Percentiles rank a stretch among this genome's conserved stretches.
phyloP scores from a whole-genome alignment of 2,329 filamentous ascomycete species.

The Sclerotinia glacialis region DNA sequence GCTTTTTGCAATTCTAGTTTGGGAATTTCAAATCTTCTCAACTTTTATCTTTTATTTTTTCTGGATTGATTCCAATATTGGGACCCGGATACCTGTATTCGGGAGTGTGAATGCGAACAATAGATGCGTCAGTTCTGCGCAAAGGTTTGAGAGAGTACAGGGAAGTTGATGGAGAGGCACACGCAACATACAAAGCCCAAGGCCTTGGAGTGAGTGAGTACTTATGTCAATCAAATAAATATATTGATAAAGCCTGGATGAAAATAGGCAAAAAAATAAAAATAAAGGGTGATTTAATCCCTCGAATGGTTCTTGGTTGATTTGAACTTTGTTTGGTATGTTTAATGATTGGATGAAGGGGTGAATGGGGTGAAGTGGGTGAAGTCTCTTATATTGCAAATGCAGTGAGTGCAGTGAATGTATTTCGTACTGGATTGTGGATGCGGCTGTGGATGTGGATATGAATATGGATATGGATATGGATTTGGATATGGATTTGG shows the following conservation, averaged over 20 bases:
- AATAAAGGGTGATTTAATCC: background rate
- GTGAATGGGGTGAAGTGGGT: background rate
- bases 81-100: constrained; percentile 9
- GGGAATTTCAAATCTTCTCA: background rate
- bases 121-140: constrained; percentile 2
- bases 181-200: background rate
- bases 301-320: background rate
- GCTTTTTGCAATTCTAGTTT: background rate
- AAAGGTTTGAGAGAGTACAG: background rate
- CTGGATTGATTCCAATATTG: background rate
- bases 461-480: background rate
- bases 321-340: constrained; percentile 9
- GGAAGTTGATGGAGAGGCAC: constrained; percentile 5
- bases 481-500: background rate
- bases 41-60: background rate
- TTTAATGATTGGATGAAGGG: constrained; percentile 2
- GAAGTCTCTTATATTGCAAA: constrained; percentile 7
- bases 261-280: background rate
- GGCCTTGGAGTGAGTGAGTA: background rate
- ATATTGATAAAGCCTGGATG: background rate
- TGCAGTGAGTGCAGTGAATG: background rate
- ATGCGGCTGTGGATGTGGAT: background rate
- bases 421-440: background rate
- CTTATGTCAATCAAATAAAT: background rate
- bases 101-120: constrained; percentile 5